Base-by-base conservation (phyloP, 257 asterid species). In the Nicotiana noctiflora region DNA sequence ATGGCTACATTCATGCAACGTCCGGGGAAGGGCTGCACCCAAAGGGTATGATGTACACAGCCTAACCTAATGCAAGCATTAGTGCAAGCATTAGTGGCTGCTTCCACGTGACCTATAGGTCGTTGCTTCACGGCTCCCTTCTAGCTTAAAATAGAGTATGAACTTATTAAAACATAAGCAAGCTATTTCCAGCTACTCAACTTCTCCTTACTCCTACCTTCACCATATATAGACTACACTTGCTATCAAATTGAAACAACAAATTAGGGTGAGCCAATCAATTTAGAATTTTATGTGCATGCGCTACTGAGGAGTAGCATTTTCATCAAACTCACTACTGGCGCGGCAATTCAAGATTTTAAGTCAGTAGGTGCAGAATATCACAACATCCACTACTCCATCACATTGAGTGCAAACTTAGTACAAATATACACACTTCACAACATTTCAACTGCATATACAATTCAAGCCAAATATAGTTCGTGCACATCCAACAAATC, bases 121-220 rank as follows among this genome's bases (percentile, higher is more conserved):
- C 9, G 44, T 37, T 37, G 9, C 9, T 37, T 6, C 44, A 37
- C 6, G 44, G 2, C 44, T 37, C 2, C 44, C 9, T 6, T 37
- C 44, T 37, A 37, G 9, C 44, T 37, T 18, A 18, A n/a, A 66
- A 66, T 32, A 66, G 29, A 67, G 76, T 72, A n/a, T n/a, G n/a
- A 72, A 21, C 77, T 70, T 1, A 70, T 19, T 12, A n/a, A 70
- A 70, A 44, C 19, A 5, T 21, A 70, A 72, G 60, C 40, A 72
- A 46, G 19, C 59, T 21, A 21, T 12, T 44, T 46, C 59, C 59
- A 70, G 37, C 59, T 13, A 72, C 37, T 12, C 23, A 72, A 72
- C 77, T 21, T 72, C 77, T 23, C 77, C 59, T 72, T 46, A 70
- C 34, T 70, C 57, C 77, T 11, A 21, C 37, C 21, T 44, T 25